A percentile compares a stretch with the other conserved stretches of the same genome.
These are phyloP conservation scores for Trapa incisa DNA, from an alignment of 345 rosid genomes.

Conservation along the genomic window DNA sequence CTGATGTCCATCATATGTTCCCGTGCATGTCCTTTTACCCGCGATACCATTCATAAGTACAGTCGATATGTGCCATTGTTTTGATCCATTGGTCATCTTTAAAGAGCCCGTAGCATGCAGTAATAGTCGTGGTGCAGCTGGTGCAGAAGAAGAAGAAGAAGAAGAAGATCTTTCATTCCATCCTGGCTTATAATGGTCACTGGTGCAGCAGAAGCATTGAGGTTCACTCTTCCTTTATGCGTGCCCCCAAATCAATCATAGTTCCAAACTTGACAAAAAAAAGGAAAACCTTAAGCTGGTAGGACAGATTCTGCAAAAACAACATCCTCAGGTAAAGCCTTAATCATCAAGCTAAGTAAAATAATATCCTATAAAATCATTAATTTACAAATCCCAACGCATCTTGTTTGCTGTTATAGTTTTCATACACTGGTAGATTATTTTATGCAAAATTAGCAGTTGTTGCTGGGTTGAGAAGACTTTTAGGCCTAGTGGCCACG, in stretches of 20 bases:
- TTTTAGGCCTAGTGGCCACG: conserved; percentile 20
- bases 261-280: not conserved
- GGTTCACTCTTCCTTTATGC: no score
- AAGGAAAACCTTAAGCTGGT: not conserved
- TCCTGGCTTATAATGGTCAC: no score
- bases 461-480: conserved; percentile 6
- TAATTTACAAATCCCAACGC: conserved; percentile 17
- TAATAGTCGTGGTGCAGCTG: not conserved
- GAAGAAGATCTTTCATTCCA: not conserved
- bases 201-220: no score
- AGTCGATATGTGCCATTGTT: not conserved
- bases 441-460: not conserved
- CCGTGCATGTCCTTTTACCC: not conserved
- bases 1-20: not conserved
- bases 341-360: not conserved
- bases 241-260: not conserved
- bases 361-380: conserved; percentile 3
- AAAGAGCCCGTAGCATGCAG: not conserved
- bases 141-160: no score
- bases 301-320: not conserved
- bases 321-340: not conserved
- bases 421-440: not conserved
- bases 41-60: no score
- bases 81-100: not conserved
- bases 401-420: not conserved